Conservation (phyloP, 2,329 filamentous ascomycete species). For the Tolypocladium paradoxum region DNA sequence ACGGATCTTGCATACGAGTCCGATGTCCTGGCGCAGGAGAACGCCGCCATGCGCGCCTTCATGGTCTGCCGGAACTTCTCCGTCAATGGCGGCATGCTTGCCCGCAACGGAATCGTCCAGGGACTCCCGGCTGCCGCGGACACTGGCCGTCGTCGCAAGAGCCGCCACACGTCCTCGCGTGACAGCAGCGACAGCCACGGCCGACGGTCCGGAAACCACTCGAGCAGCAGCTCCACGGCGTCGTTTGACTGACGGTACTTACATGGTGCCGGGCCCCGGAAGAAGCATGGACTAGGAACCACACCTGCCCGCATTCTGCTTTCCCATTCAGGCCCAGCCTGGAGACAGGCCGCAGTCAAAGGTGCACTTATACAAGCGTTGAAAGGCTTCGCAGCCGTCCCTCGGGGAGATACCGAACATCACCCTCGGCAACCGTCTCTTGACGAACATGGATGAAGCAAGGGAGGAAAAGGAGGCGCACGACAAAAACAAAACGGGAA, state of each 20-base stretch:
- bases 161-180: conserved; percentile 38
- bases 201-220: conserved; percentile 45
- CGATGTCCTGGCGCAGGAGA: conserved; percentile 76
- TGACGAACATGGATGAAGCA: conserved; percentile 4
- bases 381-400: conserved; percentile 28
- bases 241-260: conserved; percentile 39
- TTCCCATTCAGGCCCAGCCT: background rate
- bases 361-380: conserved; percentile 19
- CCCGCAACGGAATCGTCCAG: conserved; percentile 57
- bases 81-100: conserved; percentile 86
- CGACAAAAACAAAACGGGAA: conserved; percentile 1
- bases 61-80: conserved; percentile 98
- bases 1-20: conserved; percentile 79
- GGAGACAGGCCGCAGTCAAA: conserved; percentile 2
- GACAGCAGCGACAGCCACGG: conserved; percentile 33
- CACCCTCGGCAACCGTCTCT: conserved; percentile 4
- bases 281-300: conserved; percentile 4
- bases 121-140: conserved; percentile 45
- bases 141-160: conserved; percentile 37
- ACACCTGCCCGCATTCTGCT: background rate
- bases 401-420: conserved; percentile 17
- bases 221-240: conserved; percentile 51
- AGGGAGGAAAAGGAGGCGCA: conserved; percentile 1
- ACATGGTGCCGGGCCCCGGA: background rate
- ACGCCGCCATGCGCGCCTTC: conserved; percentile 90